These are phyloP conservation scores for Metschnikowia colocasiae DNA, from an alignment of 805 yeast genomes.

Conservation along the genomic window DNA sequence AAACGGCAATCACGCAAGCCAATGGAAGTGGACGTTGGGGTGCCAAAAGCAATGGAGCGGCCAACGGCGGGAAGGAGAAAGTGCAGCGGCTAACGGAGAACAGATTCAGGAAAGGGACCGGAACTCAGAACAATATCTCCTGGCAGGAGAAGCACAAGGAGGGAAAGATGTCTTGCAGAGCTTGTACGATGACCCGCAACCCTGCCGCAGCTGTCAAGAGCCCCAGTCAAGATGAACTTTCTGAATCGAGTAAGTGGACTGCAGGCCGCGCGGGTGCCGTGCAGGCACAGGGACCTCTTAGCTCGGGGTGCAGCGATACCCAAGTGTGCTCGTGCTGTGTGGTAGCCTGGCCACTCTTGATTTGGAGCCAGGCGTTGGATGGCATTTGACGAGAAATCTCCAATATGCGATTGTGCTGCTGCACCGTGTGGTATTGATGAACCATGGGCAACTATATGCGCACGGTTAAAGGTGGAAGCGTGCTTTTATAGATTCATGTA, in stretches of 20 bases:
- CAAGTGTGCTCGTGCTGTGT: no score
- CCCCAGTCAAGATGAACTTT: slow-evolving; percentile 2
- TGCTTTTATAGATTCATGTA: not conserved
- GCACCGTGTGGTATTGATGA: not conserved
- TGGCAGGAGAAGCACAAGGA: not conserved
- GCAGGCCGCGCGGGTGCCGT: not conserved
- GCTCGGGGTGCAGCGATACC: not conserved
- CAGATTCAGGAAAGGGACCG: not conserved
- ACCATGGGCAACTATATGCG: not conserved
- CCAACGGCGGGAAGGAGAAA: no score
- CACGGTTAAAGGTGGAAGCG: not conserved
- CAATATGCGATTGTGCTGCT: not conserved
- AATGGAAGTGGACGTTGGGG: not conserved
- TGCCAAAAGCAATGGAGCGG: not conserved
- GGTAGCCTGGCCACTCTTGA: no score
- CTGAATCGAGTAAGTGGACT: slow-evolving; percentile 2
- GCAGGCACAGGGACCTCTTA: not conserved
- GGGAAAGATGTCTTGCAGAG: not conserved
- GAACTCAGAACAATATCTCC: not conserved
- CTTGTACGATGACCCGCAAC: not conserved
- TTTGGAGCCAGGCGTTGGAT: no score
- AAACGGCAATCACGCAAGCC: not conserved
- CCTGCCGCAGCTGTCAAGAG: slow-evolving; percentile 1
- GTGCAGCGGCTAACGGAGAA: no score
- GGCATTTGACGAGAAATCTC: no score